Evolutionary conservation across 2,329 filamentous ascomycete species (phyloP).

Genomic region (Lachnum nothofagi): DNA sequence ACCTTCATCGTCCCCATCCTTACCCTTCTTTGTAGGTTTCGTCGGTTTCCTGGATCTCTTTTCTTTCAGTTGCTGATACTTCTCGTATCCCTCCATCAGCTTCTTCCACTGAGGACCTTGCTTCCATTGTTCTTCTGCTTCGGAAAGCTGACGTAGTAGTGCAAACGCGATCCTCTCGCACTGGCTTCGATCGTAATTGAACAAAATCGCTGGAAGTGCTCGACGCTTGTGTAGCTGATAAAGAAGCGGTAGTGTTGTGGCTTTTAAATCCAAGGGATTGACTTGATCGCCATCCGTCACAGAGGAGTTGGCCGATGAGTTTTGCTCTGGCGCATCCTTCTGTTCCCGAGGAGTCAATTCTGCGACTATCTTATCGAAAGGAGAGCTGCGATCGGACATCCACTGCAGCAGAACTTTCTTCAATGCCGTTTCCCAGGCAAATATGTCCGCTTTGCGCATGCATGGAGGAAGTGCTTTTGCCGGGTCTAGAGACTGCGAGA

Average conservation of each 20-base stretch:
- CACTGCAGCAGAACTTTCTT: slow-evolving; percentile 55
- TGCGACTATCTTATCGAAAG: slow-evolving; percentile 40
- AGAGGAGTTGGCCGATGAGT: slow-evolving; percentile 15
- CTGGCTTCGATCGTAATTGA: slow-evolving; percentile 65
- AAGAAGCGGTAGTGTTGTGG: slow-evolving; percentile 53
- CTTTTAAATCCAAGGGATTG: slow-evolving; percentile 33
- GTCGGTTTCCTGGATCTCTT: slow-evolving; percentile 42
- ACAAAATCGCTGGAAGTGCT: slow-evolving; percentile 68
- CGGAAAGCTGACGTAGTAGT: slow-evolving; percentile 48
- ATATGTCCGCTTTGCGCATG: slow-evolving; percentile 60
- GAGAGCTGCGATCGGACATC: slow-evolving; percentile 49
- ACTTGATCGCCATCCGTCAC: slow-evolving; percentile 16
- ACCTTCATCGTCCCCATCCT: slow-evolving; percentile 43
- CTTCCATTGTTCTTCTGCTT: slow-evolving; percentile 54
- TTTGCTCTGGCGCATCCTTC: slow-evolving; percentile 5
- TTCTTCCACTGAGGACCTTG: slow-evolving; percentile 54
- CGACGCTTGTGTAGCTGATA: slow-evolving; percentile 56
- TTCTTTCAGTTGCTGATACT: slow-evolving; percentile 46
- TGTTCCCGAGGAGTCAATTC: slow-evolving; percentile 37
- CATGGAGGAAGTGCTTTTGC: slow-evolving; percentile 44
- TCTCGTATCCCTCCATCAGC: slow-evolving; percentile 53
- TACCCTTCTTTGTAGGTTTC: slow-evolving; percentile 39
- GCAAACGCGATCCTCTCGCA: slow-evolving; percentile 56
- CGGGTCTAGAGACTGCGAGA: slow-evolving; percentile 49
- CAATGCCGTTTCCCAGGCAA: slow-evolving; percentile 58